These are phyloP conservation scores for Arctium minus DNA, from an alignment of 129 eudicot genomes.

Conservation along the genomic window DNA sequence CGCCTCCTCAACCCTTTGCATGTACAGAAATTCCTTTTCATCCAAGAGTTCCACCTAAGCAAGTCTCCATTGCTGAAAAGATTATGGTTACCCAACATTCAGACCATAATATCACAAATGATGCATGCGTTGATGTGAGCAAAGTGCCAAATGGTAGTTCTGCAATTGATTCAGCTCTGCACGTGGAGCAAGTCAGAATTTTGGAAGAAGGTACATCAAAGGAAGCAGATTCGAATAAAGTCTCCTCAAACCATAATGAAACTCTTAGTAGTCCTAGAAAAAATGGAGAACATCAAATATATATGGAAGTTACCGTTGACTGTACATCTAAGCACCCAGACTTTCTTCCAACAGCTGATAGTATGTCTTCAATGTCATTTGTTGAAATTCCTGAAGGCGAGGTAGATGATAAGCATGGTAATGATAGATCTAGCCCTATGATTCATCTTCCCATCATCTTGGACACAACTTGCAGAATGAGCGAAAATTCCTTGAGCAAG, in stretches of 20 bases:
- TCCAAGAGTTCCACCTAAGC: constrained; percentile 20
- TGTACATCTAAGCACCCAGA: constrained; percentile 18
- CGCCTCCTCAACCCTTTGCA: constrained; percentile 17
- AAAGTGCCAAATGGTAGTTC: constrained; percentile 23
- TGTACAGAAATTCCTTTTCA: constrained; percentile 32
- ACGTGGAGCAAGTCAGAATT: constrained; percentile 28
- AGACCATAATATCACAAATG: constrained; percentile 17
- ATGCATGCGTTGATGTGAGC: constrained; percentile 20
- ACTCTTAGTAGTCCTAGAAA: not conserved
- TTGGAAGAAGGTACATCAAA: constrained; percentile 23
- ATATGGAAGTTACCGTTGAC: constrained; percentile 13
- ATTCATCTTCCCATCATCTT: constrained; percentile 10
- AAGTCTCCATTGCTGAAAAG: constrained; percentile 31
- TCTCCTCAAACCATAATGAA: constrained; percentile 16
- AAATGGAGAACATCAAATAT: constrained; percentile 20
- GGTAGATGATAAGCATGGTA: constrained; percentile 20
- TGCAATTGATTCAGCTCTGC: not conserved
- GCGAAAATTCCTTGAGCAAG: constrained; percentile 18
- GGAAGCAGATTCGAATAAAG: constrained; percentile 26
- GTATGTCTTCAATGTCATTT: constrained; percentile 26
- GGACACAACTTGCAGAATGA: constrained; percentile 8
- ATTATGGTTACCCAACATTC: constrained; percentile 11
- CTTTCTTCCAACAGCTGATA: constrained; percentile 27
- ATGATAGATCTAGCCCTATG: constrained; percentile 19
- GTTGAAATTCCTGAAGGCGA: constrained; percentile 28